Evolutionary conservation across 75 land plant genomes (phyloP).

Genomic region (Azolla pinnata): DNA sequence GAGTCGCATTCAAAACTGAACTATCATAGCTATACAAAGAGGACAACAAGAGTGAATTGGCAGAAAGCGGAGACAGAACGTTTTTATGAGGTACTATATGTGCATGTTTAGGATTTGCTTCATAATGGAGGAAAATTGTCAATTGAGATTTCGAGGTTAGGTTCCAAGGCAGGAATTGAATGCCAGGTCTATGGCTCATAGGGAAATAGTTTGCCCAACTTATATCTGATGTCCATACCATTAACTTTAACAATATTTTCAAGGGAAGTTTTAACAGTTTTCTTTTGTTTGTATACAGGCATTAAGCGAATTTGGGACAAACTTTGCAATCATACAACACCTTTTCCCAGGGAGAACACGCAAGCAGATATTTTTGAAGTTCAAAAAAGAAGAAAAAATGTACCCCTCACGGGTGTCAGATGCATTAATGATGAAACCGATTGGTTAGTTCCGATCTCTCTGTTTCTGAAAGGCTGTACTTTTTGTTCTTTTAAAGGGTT

Average conservation of each 20-base stretch:
- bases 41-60: constrained; percentile 47
- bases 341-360: constrained; percentile 75
- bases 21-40: constrained; percentile 60
- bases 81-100: constrained; percentile 63
- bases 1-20: constrained; percentile 46
- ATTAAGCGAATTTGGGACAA: constrained; percentile 77
- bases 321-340: constrained; percentile 67
- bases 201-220: too few relatives aligned
- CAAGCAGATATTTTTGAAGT: constrained; percentile 59
- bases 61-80: constrained; percentile 65
- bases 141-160: too few relatives aligned
- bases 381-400: constrained; percentile 62
- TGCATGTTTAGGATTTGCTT: too few relatives aligned
- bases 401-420: constrained; percentile 51
- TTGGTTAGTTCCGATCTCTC: constrained; percentile 14
- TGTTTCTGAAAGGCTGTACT: background rate
- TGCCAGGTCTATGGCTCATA: too few relatives aligned
- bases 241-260: too few relatives aligned
- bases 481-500: background rate
- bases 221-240: too few relatives aligned
- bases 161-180: too few relatives aligned
- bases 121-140: too few relatives aligned
- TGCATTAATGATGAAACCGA: constrained; percentile 35
- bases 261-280: too few relatives aligned
- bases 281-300: constrained; percentile 32